phyloP scores from a whole-genome alignment of 768 basidiomycete genomes.

The Termitomyces sp. region DNA sequence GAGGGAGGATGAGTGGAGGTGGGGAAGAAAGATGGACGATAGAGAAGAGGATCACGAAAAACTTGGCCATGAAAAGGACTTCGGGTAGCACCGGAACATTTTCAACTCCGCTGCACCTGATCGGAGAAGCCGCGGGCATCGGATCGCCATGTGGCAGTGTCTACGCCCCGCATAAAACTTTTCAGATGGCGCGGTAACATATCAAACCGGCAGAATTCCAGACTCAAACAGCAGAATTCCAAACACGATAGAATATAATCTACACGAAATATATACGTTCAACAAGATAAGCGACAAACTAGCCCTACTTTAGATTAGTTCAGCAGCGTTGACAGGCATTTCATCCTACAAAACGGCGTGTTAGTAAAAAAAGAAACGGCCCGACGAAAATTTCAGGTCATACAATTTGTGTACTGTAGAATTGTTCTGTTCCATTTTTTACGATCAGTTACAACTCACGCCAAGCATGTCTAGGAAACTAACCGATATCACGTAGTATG shows the following conservation, averaged over 20 bases:
- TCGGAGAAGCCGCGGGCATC: slow-evolving; percentile 12
- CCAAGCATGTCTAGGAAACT: slow-evolving; percentile 8
- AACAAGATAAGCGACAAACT: slow-evolving; percentile 7
- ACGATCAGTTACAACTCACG: slow-evolving; percentile 7
- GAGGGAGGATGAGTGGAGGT: slow-evolving; percentile 49
- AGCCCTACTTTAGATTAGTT: slow-evolving; percentile 67
- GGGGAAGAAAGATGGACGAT: slow-evolving; percentile 36
- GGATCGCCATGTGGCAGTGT: slow-evolving; percentile 2
- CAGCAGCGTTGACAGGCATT: slow-evolving; percentile 98
- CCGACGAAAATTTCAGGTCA: slow-evolving; percentile 19
- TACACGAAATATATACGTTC: slow-evolving; percentile 14
- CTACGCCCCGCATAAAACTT: background rate
- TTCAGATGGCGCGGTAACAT: background rate
- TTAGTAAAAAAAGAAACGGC: slow-evolving; percentile 14
- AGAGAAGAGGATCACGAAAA: slow-evolving; percentile 34
- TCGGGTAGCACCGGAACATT: slow-evolving; percentile 44
- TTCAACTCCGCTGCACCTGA: slow-evolving; percentile 35
- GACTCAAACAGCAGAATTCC: background rate
- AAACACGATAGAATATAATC: slow-evolving; percentile 11
- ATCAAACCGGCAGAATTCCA: no score
- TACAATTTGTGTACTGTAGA: slow-evolving; percentile 93
- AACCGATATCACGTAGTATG: slow-evolving; percentile 95
- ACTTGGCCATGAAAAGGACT: slow-evolving; percentile 40
- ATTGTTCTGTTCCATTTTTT: slow-evolving; percentile 61
- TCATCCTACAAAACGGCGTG: slow-evolving; percentile 60